A percentile compares a stretch with the other conserved stretches of the same genome.
These are phyloP conservation scores for Zalaria obscura DNA, from an alignment of 2,329 filamentous ascomycete species.

Conservation along the genomic window DNA sequence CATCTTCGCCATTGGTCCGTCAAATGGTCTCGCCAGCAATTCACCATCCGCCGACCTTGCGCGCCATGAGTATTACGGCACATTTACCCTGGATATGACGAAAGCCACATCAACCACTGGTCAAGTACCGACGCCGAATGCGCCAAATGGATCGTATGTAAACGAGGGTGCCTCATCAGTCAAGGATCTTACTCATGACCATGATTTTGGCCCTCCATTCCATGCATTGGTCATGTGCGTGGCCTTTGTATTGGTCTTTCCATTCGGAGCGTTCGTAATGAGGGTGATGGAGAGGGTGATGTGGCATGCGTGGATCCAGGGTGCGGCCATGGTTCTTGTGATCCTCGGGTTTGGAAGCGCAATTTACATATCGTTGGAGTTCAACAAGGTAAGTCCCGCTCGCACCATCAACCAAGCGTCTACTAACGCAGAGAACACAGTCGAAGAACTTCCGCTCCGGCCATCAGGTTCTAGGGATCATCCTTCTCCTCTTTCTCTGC, in stretches of 20 bases:
- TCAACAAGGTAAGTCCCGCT: constrained; percentile 22
- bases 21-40: constrained; percentile 15
- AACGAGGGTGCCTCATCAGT: constrained; percentile 9
- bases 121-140: constrained; percentile 18
- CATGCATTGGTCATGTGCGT: constrained; percentile 21
- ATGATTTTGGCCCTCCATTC: neutral
- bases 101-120: constrained; percentile 19
- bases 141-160: neutral
- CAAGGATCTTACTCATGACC: constrained; percentile 1
- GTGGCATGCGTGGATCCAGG: constrained; percentile 27
- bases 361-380: constrained; percentile 24
- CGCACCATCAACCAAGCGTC: neutral
- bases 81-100: constrained; percentile 27
- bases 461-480: constrained; percentile 34
- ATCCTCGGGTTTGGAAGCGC: constrained; percentile 25
- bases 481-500: constrained; percentile 20
- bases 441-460: constrained; percentile 27
- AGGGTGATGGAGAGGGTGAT: constrained; percentile 24
- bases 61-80: constrained; percentile 23
- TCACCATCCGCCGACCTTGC: constrained; percentile 19
- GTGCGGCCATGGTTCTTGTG: constrained; percentile 22
- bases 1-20: constrained; percentile 27
- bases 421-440: constrained; percentile 10
- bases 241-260: constrained; percentile 22
- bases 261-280: constrained; percentile 20